Conservation (phyloP, 345 rosid genomes). For the Punica granatum region DNA sequence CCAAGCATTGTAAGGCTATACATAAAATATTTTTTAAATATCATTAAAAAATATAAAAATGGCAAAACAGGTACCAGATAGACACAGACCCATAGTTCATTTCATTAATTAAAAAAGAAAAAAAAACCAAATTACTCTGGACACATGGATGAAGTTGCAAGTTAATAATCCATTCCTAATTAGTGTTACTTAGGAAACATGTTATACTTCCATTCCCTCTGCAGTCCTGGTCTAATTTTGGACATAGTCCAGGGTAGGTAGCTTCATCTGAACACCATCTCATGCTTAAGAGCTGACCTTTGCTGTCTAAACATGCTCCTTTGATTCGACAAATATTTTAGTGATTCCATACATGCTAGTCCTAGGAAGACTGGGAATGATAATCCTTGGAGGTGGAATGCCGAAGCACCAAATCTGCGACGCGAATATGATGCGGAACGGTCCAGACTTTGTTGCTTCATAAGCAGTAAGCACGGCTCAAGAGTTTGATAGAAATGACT, state of each 20-base stretch:
- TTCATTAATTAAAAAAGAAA: too few relatives aligned
- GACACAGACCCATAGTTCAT: too few relatives aligned
- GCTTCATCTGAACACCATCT: neutral
- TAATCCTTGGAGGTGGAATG: constrained; percentile 86
- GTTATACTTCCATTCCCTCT: constrained; percentile 81
- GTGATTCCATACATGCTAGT: constrained; percentile 78
- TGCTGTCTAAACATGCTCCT: neutral
- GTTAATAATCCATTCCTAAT: too few relatives aligned
- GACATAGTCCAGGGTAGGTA: constrained; percentile 70
- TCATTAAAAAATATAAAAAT: too few relatives aligned
- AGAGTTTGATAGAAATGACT: constrained; percentile 96
- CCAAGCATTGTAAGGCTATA: too few relatives aligned
- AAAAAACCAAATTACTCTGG: too few relatives aligned
- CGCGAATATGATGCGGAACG: constrained; percentile 96
- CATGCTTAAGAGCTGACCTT: neutral
- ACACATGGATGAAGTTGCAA: too few relatives aligned
- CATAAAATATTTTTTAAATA: too few relatives aligned
- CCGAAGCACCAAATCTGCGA: constrained; percentile 97
- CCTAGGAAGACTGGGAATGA: constrained; percentile 82
- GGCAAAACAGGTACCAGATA: too few relatives aligned
- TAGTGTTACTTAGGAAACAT: constrained; percentile 93
- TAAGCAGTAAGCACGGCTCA: constrained; percentile 89
- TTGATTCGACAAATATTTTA: constrained; percentile 44
- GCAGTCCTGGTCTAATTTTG: constrained; percentile 46
- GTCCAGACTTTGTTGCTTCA: constrained; percentile 81